A percentile compares a stretch with the other conserved stretches of the same genome.
phyloP scores from a whole-genome alignment of 345 rosid species.

The Atalantia buxifolia region DNA sequence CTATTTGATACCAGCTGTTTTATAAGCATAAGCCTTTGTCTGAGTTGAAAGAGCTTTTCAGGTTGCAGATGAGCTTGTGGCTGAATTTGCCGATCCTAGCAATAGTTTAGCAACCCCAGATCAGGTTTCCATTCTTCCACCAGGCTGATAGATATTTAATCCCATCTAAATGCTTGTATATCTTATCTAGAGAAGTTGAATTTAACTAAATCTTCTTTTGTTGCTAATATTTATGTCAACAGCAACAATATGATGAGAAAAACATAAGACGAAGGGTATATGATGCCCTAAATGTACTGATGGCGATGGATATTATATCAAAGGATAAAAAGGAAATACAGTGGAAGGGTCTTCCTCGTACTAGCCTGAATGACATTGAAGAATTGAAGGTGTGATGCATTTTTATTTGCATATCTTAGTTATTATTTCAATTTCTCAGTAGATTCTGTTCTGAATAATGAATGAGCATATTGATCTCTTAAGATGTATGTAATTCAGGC shows the following conservation, averaged over 20 bases:
- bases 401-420: conserved; percentile 6
- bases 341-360: conserved; percentile 98
- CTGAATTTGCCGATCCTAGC: conserved; percentile 90
- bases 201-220: neutral
- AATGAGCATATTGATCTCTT: conserved; percentile 14
- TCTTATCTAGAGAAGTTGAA: conserved; percentile 4
- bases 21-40: conserved; percentile 15
- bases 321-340: conserved; percentile 97
- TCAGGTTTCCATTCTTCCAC: conserved; percentile 53
- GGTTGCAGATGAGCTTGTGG: conserved; percentile 99
- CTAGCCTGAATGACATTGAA: conserved; percentile 88
- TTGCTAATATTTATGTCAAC: conserved; percentile 20
- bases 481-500: conserved; percentile 37
- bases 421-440: conserved; percentile 7
- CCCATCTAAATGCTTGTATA: neutral
- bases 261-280: conserved; percentile 97
- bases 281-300: conserved; percentile 97
- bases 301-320: conserved; percentile 99
- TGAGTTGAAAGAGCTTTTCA: conserved; percentile 41
- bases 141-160: neutral
- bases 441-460: conserved; percentile 16
- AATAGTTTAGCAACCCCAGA: conserved; percentile 71
- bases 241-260: conserved; percentile 98
- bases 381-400: conserved; percentile 73
- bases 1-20: neutral